Percentiles rank a stretch among this genome's conserved stretches.
Conservation (phyloP, 75 land plant genomes). For the Picea sitchensis region DNA sequence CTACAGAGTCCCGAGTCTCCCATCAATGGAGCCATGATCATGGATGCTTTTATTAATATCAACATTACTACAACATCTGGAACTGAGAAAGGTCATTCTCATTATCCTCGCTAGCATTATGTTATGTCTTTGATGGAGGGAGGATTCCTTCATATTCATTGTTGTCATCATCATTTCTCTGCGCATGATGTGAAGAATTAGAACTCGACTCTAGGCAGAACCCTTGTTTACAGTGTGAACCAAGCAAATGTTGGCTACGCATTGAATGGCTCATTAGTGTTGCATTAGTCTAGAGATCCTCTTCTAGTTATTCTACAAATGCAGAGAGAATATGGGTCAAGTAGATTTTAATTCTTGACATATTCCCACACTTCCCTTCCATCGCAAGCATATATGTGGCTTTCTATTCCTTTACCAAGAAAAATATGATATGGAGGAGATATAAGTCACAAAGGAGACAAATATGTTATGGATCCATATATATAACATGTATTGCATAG, state of each 20-base stretch:
- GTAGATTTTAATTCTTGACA: background rate
- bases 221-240: background rate
- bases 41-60: background rate
- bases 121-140: too few relatives aligned
- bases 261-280: background rate
- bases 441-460: too few relatives aligned
- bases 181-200: background rate
- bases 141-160: too few relatives aligned
- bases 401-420: too few relatives aligned
- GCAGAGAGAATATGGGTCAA: background rate
- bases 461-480: too few relatives aligned
- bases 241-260: background rate
- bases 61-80: too few relatives aligned
- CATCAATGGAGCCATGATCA: background rate
- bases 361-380: background rate
- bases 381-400: too few relatives aligned
- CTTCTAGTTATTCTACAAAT: background rate
- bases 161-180: background rate
- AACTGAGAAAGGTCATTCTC: too few relatives aligned
- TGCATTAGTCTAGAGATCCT: background rate
- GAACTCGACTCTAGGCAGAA: background rate
- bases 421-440: too few relatives aligned
- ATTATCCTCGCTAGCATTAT: background rate
- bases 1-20: background rate
- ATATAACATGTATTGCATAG: too few relatives aligned